Evolutionary conservation across 441 rosid genomes (phyloP), one percentile per base, ranked within the genome.

Genomic region (Erysimum pusillum): DNA sequence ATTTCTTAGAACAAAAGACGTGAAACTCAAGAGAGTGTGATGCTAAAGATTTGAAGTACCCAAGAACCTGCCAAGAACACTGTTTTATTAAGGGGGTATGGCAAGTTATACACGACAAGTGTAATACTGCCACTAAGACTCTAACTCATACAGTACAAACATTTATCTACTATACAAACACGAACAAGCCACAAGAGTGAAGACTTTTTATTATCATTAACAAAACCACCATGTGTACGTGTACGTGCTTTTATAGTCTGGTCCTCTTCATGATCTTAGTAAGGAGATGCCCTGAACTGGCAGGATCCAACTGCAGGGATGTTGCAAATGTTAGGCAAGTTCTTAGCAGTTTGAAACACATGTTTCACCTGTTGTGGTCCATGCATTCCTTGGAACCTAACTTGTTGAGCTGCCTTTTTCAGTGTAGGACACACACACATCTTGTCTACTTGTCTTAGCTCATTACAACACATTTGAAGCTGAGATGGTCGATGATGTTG

Each of bases 341-440:
- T 75, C 49, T 48, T 8, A 58, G 79, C 68, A 44, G 59, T 59
- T 15, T 22, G 58, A 1, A 48, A 57, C 67, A 75, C 51, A 1
- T 67, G 79, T 49, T 39, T 28, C 18, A 59, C 25, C 74, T 67
- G 73, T 67, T 36, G 60, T 45, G 6, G 41, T 31, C 58, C 36
- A 42, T 66, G 67, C 73, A n/a, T 59, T 10, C 62, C 79, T 17
- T 56, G 66, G 59, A 54, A 17, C 3, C 73, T 13, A 32, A 36
- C 61, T 45, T 58, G 66, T 31, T 49, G 73, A 58, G 52, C 42
- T 3, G 74, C 74, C 4, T 51, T 51, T 49, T 17, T 68, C 44
- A 75, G 63, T 25, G 61, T 56, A 9, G 74, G 79, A 15, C 69
- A 67, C 52, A 67, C 67, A 60, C 79, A 75, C 73, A 60, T 67